Conservation (phyloP, 2,329 filamentous ascomycete genomes). For the Pseudogymnoascus sp. region DNA sequence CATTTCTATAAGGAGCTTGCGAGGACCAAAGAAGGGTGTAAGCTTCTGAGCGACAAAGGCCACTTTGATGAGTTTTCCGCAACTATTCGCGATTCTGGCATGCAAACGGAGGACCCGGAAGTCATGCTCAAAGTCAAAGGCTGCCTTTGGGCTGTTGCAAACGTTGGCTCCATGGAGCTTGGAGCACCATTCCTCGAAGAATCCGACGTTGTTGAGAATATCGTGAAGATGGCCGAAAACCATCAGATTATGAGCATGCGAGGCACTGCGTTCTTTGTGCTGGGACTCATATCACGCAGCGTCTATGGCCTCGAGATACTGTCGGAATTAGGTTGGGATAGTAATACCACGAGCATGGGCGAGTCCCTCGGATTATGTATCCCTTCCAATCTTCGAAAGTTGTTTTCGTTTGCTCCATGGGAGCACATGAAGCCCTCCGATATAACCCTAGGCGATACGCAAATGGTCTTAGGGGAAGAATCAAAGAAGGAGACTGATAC, state of each 20-base stretch:
- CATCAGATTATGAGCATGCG: conserved; percentile 88
- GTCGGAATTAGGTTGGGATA: conserved; percentile 85
- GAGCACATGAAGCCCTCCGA: conserved; percentile 28
- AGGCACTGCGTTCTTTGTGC: conserved; percentile 92
- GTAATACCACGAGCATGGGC: conserved; percentile 74
- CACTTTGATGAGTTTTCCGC: conserved; percentile 91
- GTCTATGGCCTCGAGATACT: conserved; percentile 88
- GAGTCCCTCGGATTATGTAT: conserved; percentile 81
- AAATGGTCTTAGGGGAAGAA: conserved; percentile 38
- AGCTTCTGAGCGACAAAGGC: conserved; percentile 80
- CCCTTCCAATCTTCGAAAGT: conserved; percentile 64
- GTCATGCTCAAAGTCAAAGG: conserved; percentile 90
- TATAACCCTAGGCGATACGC: conserved; percentile 32
- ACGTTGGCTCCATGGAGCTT: conserved; percentile 96
- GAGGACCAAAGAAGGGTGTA: conserved; percentile 85
- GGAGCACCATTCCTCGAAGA: conserved; percentile 90
- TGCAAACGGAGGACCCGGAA: conserved; percentile 78
- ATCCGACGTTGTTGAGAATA: conserved; percentile 76
- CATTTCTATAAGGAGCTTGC: conserved; percentile 97
- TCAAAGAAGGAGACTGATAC: conserved; percentile 48
- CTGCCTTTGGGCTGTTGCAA: conserved; percentile 94
- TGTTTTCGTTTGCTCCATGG: conserved; percentile 65
- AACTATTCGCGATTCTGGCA: conserved; percentile 79
- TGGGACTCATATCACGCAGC: conserved; percentile 86
- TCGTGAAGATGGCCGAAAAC: conserved; percentile 78